Base-by-base conservation (phyloP, 306 rosid species). In the Rosa chinensis region DNA sequence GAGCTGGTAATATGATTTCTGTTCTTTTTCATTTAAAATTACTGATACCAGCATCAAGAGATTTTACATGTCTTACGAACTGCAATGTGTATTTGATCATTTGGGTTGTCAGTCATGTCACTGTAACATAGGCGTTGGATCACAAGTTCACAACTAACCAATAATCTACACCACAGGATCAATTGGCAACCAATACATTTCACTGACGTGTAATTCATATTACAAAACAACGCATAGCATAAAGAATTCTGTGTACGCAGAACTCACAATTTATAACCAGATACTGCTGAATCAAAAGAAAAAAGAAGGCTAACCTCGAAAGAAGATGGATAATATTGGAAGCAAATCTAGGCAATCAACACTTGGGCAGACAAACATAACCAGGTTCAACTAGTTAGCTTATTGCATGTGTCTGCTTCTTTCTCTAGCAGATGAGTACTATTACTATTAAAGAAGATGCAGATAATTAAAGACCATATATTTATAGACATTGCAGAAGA, bases 281-380 rank as follows among this genome's bases (percentile, higher is more conserved):
- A 2, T 17, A 50, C 1, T 55, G 59, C 37, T 3, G 44, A 68
- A 63, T 73, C 8, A 39, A 39, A 75, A 78, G 37, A 37, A 50
- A 1, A 53, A 56, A 62, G 75, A 69, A 66, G 49, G 18, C 73
- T 8, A 53, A 79, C 88, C 81, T 32, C 37, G 37, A 32, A 32
- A 32, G 37, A 2, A 32, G 13, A 73, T 42, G 49, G 48, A 32
- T 3, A 10, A 35, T 39, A 40, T 48, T 35, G 23, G 77, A 52
- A 73, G n/a, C 58, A 50, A 59, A 47, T 32, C 13, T 3, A 62
- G 18, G 12, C 39, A 63, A 18, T 37, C 72, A 49, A 9, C 61
- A 68, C 76, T 75, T 66, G 73, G 80, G 45, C 66, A 10, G 44
- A 64, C 35, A 13, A 12, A 76, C 67, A 80, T 53, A 74, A 67